Base-by-base conservation (phyloP, 1,139 yeast genomes). In the Hemisphaericaspora lyxosophila region DNA sequence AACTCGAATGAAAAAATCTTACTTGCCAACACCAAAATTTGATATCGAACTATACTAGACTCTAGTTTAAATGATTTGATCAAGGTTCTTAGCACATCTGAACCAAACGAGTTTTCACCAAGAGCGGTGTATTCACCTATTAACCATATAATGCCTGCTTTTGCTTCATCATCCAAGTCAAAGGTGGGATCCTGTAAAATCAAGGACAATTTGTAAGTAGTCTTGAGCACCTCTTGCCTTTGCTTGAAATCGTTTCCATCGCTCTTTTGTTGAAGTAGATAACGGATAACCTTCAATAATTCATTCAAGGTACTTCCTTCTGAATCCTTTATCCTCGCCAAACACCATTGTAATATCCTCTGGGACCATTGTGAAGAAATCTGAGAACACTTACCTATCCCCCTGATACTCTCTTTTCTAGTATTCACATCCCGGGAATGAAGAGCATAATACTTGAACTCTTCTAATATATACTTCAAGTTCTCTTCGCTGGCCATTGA, bases 121-220 rank as follows among this genome's bases (percentile, higher is more conserved):
- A 59, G 54, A 31, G 60, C 67, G 0, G 75, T 62, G 53, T 85
- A 83, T 54, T 92, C 97, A 2, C 97, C 97, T 32, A 92, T 77
- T 9, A 90, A 73, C 97, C 97, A 94, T 13, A 92, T 73, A 15
- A 89, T 81, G 40, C 94, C 85, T 1, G 95, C 89, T 47, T 82
- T 78, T 0, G 97, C 96, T 13, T 71, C 70, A 16, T 65, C 56
- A 22, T 63, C 71, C 22, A 73, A 50, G 2, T 55, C 52, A 3
- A 64, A 31, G 12, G 45, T 46, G 3, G 49, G 48, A 37, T 60
- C 62, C 3, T 46, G 42, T 35, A 70, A 52, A 3, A 67, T 55
- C 26, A 54, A 41, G 2, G 78, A 65, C 8, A 76, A 55, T 34
- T 59, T 61, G 38, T 62, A 62, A 3, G 69, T 64, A 2, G 74